Percentiles rank a stretch among this genome's conserved stretches.
These are phyloP conservation scores for Pleurotus platypus DNA, from an alignment of 768 basidiomycete genomes.

Conservation along the genomic window DNA sequence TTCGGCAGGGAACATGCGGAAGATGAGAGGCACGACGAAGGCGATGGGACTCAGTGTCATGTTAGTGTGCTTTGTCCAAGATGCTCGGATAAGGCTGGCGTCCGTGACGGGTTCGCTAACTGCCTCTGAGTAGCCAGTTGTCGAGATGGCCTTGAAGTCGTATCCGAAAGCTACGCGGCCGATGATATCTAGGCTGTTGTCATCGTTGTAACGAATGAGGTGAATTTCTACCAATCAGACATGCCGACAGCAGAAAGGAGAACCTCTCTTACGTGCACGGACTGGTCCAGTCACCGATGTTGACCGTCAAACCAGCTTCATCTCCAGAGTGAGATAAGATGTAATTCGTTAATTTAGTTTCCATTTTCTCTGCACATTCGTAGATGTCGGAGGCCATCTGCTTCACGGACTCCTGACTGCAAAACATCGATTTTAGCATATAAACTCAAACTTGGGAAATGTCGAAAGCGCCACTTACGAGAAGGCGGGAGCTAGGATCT, in stretches of 20 bases:
- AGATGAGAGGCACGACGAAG: slow-evolving; percentile 24
- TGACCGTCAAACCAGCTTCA: slow-evolving; percentile 12
- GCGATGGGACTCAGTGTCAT: slow-evolving; percentile 15
- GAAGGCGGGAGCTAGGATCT: slow-evolving; percentile 29
- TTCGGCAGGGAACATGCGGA: slow-evolving; percentile 22
- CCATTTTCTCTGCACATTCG: slow-evolving; percentile 23
- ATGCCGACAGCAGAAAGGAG: not conserved
- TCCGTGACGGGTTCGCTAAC: slow-evolving; percentile 11
- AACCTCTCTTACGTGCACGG: slow-evolving; percentile 17
- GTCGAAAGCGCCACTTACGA: slow-evolving; percentile 23
- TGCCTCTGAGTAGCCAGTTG: not conserved
- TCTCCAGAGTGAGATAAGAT: slow-evolving; percentile 14
- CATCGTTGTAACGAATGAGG: too few relatives aligned
- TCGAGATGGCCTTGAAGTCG: slow-evolving; percentile 26
- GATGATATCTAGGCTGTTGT: slow-evolving; percentile 23
- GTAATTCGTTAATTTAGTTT: slow-evolving; percentile 17
- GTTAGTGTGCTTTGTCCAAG: slow-evolving; percentile 20
- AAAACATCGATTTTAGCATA: not conserved
- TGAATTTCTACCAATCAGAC: not conserved
- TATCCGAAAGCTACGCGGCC: slow-evolving; percentile 37
- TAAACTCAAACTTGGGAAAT: not conserved
- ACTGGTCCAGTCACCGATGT: slow-evolving; percentile 18
- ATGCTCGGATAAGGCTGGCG: slow-evolving; percentile 18
- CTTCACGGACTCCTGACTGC: slow-evolving; percentile 28
- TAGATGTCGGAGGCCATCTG: slow-evolving; percentile 29